Conservation (phyloP, 176 grass and related monocot species). For the Poa pratensis region DNA sequence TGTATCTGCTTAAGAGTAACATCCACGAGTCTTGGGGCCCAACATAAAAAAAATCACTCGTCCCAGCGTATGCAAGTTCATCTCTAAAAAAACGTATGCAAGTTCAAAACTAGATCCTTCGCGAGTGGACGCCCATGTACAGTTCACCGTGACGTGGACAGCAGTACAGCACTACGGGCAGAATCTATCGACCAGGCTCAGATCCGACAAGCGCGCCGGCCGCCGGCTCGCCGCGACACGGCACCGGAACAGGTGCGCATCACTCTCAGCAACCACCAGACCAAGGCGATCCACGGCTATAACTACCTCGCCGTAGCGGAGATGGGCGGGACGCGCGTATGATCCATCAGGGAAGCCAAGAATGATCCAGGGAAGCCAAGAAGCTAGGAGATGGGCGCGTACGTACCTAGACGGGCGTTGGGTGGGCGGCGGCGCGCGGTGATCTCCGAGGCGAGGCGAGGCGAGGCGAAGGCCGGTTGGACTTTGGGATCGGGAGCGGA, state of each 20-base stretch:
- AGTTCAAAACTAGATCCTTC: not conserved
- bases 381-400: constrained; percentile 1
- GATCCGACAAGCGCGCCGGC: constrained; percentile 36
- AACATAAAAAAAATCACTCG: not conserved
- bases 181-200: not conserved
- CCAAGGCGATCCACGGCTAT: constrained; percentile 19
- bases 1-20: too few species aligned
- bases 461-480: not conserved
- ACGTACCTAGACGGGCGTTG: not conserved
- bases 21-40: not conserved
- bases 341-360: too few species aligned
- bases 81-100: too few species aligned
- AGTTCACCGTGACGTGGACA: not conserved
- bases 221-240: too few species aligned
- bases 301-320: not conserved
- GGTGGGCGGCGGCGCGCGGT: constrained; percentile 4
- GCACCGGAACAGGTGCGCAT: too few species aligned
- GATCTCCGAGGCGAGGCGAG: too few species aligned
- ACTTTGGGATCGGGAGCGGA: constrained; percentile 25
- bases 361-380: too few species aligned
- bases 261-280: not conserved
- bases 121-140: not conserved
- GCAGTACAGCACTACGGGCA: not conserved
- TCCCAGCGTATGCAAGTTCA: too few species aligned
- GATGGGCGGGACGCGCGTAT: not conserved